Evolutionary conservation across 805 yeast genomes (phyloP).

Genomic region (Metschnikowia arizonensis): DNA sequence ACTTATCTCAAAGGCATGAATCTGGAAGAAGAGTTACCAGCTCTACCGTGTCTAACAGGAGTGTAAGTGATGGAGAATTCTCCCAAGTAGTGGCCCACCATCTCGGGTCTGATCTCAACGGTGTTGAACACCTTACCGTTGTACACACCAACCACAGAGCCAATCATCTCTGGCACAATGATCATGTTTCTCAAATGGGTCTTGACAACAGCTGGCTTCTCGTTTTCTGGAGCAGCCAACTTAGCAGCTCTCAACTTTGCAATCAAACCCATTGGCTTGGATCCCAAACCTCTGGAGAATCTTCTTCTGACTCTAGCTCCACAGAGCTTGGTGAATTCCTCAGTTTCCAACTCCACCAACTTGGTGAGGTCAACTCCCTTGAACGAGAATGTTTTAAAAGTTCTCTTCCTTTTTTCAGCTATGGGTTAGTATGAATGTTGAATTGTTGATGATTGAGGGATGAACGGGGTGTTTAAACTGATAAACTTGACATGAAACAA

Average conservation of each 20-base stretch:
- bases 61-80: slow-evolving; percentile 99
- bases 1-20: slow-evolving; percentile 63
- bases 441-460: too few relatives aligned
- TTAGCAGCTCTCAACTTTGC: slow-evolving; percentile 98
- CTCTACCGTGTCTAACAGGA: slow-evolving; percentile 99
- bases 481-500: too few relatives aligned
- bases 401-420: slow-evolving; percentile 78
- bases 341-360: slow-evolving; percentile 88
- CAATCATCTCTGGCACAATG: slow-evolving; percentile 99
- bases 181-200: slow-evolving; percentile 99
- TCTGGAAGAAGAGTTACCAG: slow-evolving; percentile 78
- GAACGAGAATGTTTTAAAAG: slow-evolving; percentile 95
- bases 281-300: slow-evolving; percentile 95
- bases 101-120: slow-evolving; percentile 98
- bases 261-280: slow-evolving; percentile 93
- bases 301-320: slow-evolving; percentile 99
- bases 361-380: slow-evolving; percentile 97
- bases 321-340: slow-evolving; percentile 94
- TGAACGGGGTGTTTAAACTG: not conserved
- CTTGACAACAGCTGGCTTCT: slow-evolving; percentile 97
- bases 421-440: slow-evolving; percentile 17
- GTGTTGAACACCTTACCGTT: slow-evolving; percentile 99
- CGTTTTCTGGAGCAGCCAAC: slow-evolving; percentile 82
- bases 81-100: slow-evolving; percentile 99
- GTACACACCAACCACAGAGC: slow-evolving; percentile 97